Conservation (phyloP, 257 asterid species). For the Nicotiana tomentosiformis region DNA sequence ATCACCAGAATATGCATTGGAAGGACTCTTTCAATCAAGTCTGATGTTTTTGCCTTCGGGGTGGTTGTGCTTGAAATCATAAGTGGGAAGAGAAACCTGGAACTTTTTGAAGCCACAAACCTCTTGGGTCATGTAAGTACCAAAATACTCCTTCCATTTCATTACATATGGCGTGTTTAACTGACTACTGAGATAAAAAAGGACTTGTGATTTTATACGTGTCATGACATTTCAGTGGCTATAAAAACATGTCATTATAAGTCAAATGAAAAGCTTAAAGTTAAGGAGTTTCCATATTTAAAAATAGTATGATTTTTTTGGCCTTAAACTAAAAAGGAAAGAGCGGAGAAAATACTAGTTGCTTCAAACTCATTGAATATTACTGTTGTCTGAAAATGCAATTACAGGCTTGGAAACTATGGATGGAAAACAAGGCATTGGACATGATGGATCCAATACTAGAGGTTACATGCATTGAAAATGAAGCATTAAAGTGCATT, state of each 20-base stretch:
- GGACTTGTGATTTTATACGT: too few relatives aligned
- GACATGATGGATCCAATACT: conserved; percentile 10
- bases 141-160: neutral
- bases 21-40: conserved; percentile 18
- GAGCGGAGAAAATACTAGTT: too few relatives aligned
- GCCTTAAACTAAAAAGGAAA: neutral
- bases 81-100: conserved; percentile 20
- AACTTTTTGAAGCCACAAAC: conserved; percentile 14
- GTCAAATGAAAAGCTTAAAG: too few relatives aligned
- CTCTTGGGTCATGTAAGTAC: conserved; percentile 25
- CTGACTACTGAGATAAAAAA: too few relatives aligned
- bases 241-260: too few relatives aligned
- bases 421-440: conserved; percentile 19
- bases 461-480: neutral
- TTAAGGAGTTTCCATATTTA: too few relatives aligned
- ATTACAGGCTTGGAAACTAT: conserved; percentile 24
- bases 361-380: neutral
- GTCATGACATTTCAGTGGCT: too few relatives aligned
- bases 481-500: conserved; percentile 15
- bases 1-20: conserved; percentile 21
- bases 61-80: conserved; percentile 21
- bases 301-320: too few relatives aligned
- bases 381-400: neutral
- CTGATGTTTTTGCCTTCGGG: conserved; percentile 23
- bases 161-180: neutral